phyloP scores from a whole-genome alignment of 805 yeast genomes.

The Candida maris region DNA sequence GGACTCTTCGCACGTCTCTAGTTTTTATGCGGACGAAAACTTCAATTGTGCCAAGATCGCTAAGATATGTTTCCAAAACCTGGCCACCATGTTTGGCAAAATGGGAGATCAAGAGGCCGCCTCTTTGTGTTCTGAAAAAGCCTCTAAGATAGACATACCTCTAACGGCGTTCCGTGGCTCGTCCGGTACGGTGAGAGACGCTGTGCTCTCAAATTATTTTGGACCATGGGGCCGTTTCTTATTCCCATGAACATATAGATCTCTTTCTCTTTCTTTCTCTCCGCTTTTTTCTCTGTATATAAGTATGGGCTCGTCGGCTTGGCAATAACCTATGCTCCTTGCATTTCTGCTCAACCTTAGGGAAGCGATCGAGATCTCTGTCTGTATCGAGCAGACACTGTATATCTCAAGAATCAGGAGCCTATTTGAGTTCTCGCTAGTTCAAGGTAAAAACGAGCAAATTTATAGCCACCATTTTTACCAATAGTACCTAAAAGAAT shows the following conservation, averaged over 20 bases:
- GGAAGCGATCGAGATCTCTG: too few species aligned
- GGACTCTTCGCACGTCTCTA: conserved; percentile 34
- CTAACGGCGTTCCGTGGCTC: conserved; percentile 23
- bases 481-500: too few species aligned
- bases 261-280: too few species aligned
- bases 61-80: conserved; percentile 34
- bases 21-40: conserved; percentile 29
- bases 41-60: conserved; percentile 37
- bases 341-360: too few species aligned
- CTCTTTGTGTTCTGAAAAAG: conserved; percentile 23
- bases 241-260: conserved; percentile 23
- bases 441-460: too few species aligned
- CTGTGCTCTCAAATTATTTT: conserved; percentile 32
- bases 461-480: too few species aligned
- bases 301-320: too few species aligned
- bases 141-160: conserved; percentile 30
- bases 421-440: too few species aligned
- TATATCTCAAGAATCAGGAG: too few species aligned
- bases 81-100: conserved; percentile 32
- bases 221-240: conserved; percentile 34
- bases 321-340: too few species aligned
- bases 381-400: too few species aligned
- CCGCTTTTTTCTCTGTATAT: too few species aligned
- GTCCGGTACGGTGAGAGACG: conserved; percentile 27
- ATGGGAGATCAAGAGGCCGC: conserved; percentile 28